These are phyloP conservation scores for Scortechinia acanthostroma DNA, from an alignment of 2,329 filamentous ascomycete genomes.

Conservation along the genomic window DNA sequence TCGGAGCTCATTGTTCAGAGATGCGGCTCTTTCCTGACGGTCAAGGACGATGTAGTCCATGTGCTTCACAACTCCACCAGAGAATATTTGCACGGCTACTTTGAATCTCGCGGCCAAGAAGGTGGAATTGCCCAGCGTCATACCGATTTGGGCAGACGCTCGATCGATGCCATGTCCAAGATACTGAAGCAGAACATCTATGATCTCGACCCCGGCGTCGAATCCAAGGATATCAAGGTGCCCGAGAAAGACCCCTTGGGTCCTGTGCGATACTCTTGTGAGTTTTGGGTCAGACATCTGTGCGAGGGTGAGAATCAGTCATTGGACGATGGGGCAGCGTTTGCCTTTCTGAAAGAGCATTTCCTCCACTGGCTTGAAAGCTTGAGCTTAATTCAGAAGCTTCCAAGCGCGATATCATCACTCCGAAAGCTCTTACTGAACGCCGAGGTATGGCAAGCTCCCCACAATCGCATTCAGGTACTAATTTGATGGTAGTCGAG, in stretches of 20 bases:
- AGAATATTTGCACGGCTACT: conserved; percentile 11
- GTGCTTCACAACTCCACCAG: conserved; percentile 18
- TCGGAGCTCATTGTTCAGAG: conserved; percentile 8
- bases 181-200: background rate
- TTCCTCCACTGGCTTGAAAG: conserved; percentile 34
- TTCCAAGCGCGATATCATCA: conserved; percentile 11
- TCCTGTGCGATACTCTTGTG: background rate
- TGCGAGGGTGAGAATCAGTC: background rate
- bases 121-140: background rate
- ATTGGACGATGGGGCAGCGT: conserved; percentile 11
- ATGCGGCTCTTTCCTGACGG: conserved; percentile 16
- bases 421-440: conserved; percentile 10
- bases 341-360: conserved; percentile 22
- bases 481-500: conserved; percentile 4
- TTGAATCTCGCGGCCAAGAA: background rate
- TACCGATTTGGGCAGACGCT: background rate
- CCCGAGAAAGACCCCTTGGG: background rate
- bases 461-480: background rate
- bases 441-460: background rate
- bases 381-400: conserved; percentile 19
- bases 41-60: conserved; percentile 6
- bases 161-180: background rate
- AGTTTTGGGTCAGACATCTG: background rate
- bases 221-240: background rate
- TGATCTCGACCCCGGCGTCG: background rate